Evolutionary conservation across 169 alveolate species (phyloP), one percentile per base, ranked within the genome.

Genomic region (Cryptosporidium parvum): DNA sequence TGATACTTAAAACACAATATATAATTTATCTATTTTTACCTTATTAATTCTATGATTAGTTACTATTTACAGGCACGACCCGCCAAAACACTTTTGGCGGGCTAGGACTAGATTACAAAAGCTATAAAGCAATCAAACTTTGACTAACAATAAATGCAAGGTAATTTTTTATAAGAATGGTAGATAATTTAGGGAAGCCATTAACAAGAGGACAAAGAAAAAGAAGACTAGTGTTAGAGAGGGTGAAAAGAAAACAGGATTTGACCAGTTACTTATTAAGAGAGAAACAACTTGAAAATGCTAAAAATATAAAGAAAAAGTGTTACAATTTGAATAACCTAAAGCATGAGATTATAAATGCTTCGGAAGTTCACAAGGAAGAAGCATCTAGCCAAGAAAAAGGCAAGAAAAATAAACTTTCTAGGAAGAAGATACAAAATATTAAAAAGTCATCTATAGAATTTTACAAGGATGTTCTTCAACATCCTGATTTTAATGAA

Each of bases 191-290:
- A 9, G 73, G 26, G 18, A 35, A 12, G 59, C 86, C 89, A 9
- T 80, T 80, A 51, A 62, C 80, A 8, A 37, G 89, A 21, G 89
- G 89, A 1, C 89, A 80, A 37, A 80, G 89, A 14, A 80, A 80
- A 29, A 80, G 89, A 51, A 59, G 89, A 53, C 6, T 37, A 51
- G 51, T 53, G 1, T 12, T 51, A 2, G 89, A 80, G 39, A 58
- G 89, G 33, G 68, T 80, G 21, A 59, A 33, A 65, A 80, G 89
- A 35, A 80, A 80, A 7, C 89, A 80, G 29, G 89, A 80, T 65
- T 45, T 80, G 52, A 26, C 58, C 21, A 62, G 68, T 29, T 80
- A n/a, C 44, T 26, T 80, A 33, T 16, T 42, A 37, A 80, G 39
- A 29, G 62, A 65, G 44, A 59, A 42, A 21, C 86, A 73, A 33